Conservation (phyloP, 768 basidiomycete species). For the Saitozyma sp. region DNA sequence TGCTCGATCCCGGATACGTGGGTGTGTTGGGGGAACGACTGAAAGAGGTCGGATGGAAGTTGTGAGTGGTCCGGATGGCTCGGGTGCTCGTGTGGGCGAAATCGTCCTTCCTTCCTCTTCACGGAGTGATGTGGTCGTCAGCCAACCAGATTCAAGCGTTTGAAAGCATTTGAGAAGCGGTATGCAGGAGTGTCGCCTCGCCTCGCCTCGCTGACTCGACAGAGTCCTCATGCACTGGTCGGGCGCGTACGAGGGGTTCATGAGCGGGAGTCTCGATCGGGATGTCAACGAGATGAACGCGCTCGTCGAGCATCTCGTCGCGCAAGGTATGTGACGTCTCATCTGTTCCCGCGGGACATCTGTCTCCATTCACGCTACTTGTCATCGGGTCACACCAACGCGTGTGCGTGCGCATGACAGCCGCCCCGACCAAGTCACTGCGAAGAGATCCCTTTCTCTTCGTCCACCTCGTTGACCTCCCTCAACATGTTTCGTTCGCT, state of each 20-base stretch:
- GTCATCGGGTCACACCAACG: no score
- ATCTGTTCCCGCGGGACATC: not conserved
- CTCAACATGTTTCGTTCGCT: no score
- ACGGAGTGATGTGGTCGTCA: no score
- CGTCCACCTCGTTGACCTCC: no score
- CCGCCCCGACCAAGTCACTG: no score
- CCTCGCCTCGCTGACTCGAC: not conserved
- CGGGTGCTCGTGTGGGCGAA: no score
- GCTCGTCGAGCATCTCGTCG: constrained; percentile 37
- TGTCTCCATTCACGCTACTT: not conserved
- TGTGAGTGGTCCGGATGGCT: constrained; percentile 27
- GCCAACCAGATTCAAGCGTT: no score
- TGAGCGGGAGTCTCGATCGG: constrained; percentile 31
- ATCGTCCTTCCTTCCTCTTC: no score
- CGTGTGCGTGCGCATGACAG: no score
- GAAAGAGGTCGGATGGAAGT: constrained; percentile 33
- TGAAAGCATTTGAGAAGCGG: no score
- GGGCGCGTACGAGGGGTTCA: constrained; percentile 41
- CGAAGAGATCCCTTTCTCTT: no score
- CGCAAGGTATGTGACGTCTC: constrained; percentile 27
- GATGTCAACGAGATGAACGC: constrained; percentile 42
- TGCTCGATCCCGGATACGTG: constrained; percentile 33
- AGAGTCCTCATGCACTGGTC: constrained; percentile 46
- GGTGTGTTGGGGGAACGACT: constrained; percentile 24
- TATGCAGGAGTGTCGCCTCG: no score